These are phyloP conservation scores for Acorus gramineus DNA, from an alignment of 106 monocot genomes.

Conservation along the genomic window DNA sequence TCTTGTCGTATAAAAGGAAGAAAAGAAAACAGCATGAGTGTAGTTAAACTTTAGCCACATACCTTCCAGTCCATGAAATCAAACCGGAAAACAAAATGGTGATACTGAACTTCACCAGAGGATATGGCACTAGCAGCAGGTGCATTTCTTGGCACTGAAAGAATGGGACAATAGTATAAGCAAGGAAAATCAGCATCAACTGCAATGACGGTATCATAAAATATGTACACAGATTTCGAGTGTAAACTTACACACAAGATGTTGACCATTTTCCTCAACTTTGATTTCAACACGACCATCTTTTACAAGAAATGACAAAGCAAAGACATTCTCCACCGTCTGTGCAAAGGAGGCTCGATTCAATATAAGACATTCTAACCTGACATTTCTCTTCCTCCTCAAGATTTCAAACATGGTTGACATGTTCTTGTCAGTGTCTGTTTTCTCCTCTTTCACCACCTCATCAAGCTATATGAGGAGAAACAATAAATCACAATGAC, in stretches of 20 bases:
- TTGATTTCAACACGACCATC: slow-evolving; percentile 64
- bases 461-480: slow-evolving; percentile 30
- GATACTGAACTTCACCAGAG: slow-evolving; percentile 58
- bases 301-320: slow-evolving; percentile 75
- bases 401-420: slow-evolving; percentile 50
- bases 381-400: slow-evolving; percentile 32
- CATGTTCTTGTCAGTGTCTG: slow-evolving; percentile 72
- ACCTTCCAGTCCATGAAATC: slow-evolving; percentile 97
- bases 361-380: slow-evolving; percentile 50
- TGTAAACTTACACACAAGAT: slow-evolving; percentile 47
- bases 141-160: slow-evolving; percentile 72
- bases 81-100: slow-evolving; percentile 87
- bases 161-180: neutral
- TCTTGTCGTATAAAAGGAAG: neutral
- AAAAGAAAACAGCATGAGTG: too few species aligned
- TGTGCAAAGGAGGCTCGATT: slow-evolving; percentile 67
- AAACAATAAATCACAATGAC: neutral
- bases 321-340: slow-evolving; percentile 79
- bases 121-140: slow-evolving; percentile 59
- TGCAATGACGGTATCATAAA: neutral
- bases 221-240: too few species aligned
- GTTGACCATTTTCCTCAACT: slow-evolving; percentile 27
- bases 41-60: neutral
- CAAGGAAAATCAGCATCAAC: neutral
- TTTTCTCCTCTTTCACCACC: slow-evolving; percentile 21